Evolutionary conservation across 768 basidiomycete genomes (phyloP).

Genomic region (Kwoniella sp.): DNA sequence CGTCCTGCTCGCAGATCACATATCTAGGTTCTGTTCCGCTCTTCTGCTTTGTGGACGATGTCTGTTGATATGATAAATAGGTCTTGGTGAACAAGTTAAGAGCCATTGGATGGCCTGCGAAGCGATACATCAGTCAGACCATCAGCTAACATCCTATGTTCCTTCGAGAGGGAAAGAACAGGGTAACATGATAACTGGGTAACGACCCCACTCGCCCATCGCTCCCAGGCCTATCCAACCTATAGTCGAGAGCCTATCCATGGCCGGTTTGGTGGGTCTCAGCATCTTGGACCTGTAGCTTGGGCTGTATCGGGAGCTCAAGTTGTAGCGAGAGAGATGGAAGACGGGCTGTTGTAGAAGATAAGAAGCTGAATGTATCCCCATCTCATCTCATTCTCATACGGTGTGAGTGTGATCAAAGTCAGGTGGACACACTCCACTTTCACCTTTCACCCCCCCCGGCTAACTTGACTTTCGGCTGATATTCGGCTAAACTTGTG

Average conservation of each 20-base stretch:
- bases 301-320: too few relatives aligned
- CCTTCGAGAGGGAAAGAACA: too few relatives aligned
- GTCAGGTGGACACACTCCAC: constrained; percentile 33
- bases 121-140: too few relatives aligned
- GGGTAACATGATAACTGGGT: neutral
- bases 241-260: constrained; percentile 34
- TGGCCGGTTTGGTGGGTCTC: constrained; percentile 10
- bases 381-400: neutral
- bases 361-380: too few relatives aligned
- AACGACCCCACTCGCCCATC: constrained; percentile 40
- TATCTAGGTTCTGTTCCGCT: constrained; percentile 9
- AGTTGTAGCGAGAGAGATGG: too few relatives aligned
- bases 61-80: constrained; percentile 23
- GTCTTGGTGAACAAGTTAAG: constrained; percentile 52
- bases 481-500: constrained; percentile 19
- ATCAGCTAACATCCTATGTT: too few relatives aligned
- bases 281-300: constrained; percentile 23
- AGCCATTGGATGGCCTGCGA: constrained; percentile 49
- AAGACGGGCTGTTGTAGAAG: neutral
- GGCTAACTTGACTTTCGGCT: constrained; percentile 9
- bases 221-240: constrained; percentile 51
- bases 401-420: too few relatives aligned
- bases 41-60: neutral
- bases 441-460: neutral
- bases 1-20: constrained; percentile 45